Evolutionary conservation across 2,329 filamentous ascomycete species (phyloP), one percentile per base, ranked within the genome.

Genomic region (Cladorrhinum sp.): DNA sequence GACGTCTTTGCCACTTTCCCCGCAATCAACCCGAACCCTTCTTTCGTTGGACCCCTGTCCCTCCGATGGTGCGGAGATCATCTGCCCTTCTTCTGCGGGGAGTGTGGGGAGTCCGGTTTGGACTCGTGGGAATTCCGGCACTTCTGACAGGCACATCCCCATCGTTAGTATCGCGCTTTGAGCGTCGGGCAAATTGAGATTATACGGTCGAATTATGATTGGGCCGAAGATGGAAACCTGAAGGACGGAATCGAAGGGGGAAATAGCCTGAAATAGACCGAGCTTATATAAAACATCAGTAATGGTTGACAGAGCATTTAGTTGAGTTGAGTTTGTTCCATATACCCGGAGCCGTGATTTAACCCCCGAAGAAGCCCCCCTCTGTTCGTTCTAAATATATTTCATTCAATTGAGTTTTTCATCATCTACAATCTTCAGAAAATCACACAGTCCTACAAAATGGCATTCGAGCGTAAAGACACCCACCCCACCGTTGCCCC

Each of bases 391-490:
- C 18, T 42, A 10, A 46, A 21, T 16, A 42, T 46, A 18, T 8
- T 46, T 18, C 42, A 46, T 16, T 36, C 14, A 10, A 36, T 36
- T 36, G 9, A 36, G 26, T 28, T 36, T 36, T 36, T 16, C 14
- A 16, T 36, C 4, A 10, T 36, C n/a, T n/a, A n/a, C n/a, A n/a
- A n/a, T n/a, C n/a, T n/a, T 36, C 12, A 36, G 33, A 36, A 12
- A 36, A 36, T 9, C 26, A 36, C 42, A 8, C 16, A 21, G 18
- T 12, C n/a, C 36, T 5, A 7, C 7, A 57, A 23, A 57, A 57
- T 57, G 54, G 23, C 54, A 46, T 57, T 57, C 42, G 54, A 57
- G 54, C 54, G 54, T 57, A 57, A 57, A 36, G 46, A 5, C 33
- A 4, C 23, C 7, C 53, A 24, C 16, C 14, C 26, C 42, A 4